Base-by-base conservation (phyloP, 2,329 filamentous ascomycete genomes). In the Aspergillus flavus region DNA sequence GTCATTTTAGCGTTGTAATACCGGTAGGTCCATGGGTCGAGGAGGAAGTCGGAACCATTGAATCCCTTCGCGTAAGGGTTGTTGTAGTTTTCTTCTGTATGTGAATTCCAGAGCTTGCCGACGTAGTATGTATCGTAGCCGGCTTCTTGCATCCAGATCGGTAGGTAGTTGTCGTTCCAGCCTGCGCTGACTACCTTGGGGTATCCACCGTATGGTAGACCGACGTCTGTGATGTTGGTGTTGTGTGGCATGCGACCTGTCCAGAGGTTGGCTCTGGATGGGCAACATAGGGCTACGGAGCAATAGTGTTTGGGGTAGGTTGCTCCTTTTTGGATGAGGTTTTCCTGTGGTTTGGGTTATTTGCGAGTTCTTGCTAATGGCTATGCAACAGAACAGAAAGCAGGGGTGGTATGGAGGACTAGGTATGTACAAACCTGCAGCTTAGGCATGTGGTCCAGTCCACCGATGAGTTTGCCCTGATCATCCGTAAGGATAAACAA, bases 121-220 rank as follows among this genome's bases (percentile, higher is more conserved):
- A 86, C 86, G 69, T 92, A 92, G 70, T 90, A 91, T 0, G 89
- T 91, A 66, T 86, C 85, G 71, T 92, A 92, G 0, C 89, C 89
- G 0, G 85, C 86, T 4, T 84, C 74, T 67, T 91, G 87, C n/a
- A 93, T 76, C 89, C 90, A 92, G 0, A 92, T 73, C 0, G 89
- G 90, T 0, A 92, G 81, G 64, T 89, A 91, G 41, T 89, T 84
- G 1, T 88, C 83, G 62, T 92, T 91, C 64, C 87, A 82, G 0
- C 89, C 89, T 58, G 89, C 82, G 3, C 79, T 78, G 16, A 91
- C 78, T 61, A 92, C 90, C 69, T 91, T 91, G 1, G 86, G 85
- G 68, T 88, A 92, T 78, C 76, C 73, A 12, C 75, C 75, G 48
- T 73, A 76, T 14, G 75, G 76, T 1, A 69, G 69, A n/a, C 39